phyloP scores from a whole-genome alignment of 352 stramenopile species.

The Pythium apleroticum region DNA sequence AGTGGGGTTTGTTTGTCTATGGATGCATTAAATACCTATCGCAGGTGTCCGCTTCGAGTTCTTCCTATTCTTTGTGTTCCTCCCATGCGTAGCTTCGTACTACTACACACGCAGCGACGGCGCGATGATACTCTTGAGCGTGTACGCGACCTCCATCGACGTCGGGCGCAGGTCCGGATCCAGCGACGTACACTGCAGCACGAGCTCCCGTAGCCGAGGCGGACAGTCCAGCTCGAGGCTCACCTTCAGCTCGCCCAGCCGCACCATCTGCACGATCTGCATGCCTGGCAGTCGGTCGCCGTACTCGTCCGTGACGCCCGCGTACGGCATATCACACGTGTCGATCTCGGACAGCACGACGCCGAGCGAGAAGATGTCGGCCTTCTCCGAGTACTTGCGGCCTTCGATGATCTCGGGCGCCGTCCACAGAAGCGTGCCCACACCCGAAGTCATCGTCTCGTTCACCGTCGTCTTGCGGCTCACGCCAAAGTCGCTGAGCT shows the following conservation, averaged over 20 bases:
- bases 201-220: slow-evolving; percentile 47
- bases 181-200: slow-evolving; percentile 59
- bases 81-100: not conserved
- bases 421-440: slow-evolving; percentile 83
- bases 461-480: slow-evolving; percentile 71
- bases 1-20: not conserved
- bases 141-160: slow-evolving; percentile 73
- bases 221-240: slow-evolving; percentile 60
- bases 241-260: slow-evolving; percentile 51
- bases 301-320: slow-evolving; percentile 40
- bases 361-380: slow-evolving; percentile 88
- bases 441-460: slow-evolving; percentile 76
- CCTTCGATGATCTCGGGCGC: slow-evolving; percentile 88
- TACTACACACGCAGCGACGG: slow-evolving; percentile 34
- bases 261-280: slow-evolving; percentile 68
- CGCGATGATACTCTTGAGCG: slow-evolving; percentile 72
- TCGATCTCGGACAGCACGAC: slow-evolving; percentile 83
- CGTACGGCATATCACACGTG: slow-evolving; percentile 61
- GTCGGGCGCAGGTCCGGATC: slow-evolving; percentile 60
- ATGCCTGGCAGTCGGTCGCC: slow-evolving; percentile 62
- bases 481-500: slow-evolving; percentile 89
- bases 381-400: slow-evolving; percentile 84
- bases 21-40: not conserved
- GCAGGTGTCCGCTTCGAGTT: no score
- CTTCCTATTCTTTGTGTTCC: no score